These are phyloP conservation scores for Aspergillus clavatus DNA, from an alignment of 2,329 filamentous ascomycete species.

Conservation along the genomic window DNA sequence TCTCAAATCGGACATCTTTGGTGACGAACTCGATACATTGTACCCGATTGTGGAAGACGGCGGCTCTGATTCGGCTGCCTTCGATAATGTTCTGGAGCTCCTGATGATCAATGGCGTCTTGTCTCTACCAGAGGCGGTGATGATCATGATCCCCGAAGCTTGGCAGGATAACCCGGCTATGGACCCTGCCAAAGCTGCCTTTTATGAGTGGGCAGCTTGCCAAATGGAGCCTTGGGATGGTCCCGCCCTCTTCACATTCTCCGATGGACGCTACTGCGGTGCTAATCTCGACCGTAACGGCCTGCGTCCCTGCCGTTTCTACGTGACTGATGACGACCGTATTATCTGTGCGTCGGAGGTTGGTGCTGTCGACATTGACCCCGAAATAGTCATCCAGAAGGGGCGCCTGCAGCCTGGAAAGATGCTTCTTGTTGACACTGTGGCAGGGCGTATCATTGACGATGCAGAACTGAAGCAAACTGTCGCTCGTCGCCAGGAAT, in stretches of 20 bases:
- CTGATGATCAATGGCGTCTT: slow-evolving; percentile 93
- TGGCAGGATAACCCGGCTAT: slow-evolving; percentile 93
- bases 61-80: slow-evolving; percentile 92
- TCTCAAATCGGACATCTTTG: slow-evolving; percentile 87
- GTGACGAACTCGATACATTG: slow-evolving; percentile 81
- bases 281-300: slow-evolving; percentile 95
- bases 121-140: slow-evolving; percentile 90
- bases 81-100: slow-evolving; percentile 93
- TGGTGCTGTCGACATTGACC: slow-evolving; percentile 85
- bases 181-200: slow-evolving; percentile 92
- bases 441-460: slow-evolving; percentile 87
- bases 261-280: slow-evolving; percentile 93
- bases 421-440: slow-evolving; percentile 92
- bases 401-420: slow-evolving; percentile 89
- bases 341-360: slow-evolving; percentile 98
- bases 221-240: slow-evolving; percentile 99
- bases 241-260: slow-evolving; percentile 93
- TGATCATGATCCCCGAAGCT: slow-evolving; percentile 97
- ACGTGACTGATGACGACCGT: slow-evolving; percentile 91
- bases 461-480: slow-evolving; percentile 86
- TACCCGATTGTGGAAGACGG: slow-evolving; percentile 96
- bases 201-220: slow-evolving; percentile 97
- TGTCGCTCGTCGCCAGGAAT: slow-evolving; percentile 81
- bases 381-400: slow-evolving; percentile 86
- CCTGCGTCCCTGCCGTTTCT: slow-evolving; percentile 91